A percentile compares a stretch with the other conserved stretches of the same genome.
phyloP scores from a whole-genome alignment of 1,284 basidiomycete species.

The Moniliophthora roreri region DNA sequence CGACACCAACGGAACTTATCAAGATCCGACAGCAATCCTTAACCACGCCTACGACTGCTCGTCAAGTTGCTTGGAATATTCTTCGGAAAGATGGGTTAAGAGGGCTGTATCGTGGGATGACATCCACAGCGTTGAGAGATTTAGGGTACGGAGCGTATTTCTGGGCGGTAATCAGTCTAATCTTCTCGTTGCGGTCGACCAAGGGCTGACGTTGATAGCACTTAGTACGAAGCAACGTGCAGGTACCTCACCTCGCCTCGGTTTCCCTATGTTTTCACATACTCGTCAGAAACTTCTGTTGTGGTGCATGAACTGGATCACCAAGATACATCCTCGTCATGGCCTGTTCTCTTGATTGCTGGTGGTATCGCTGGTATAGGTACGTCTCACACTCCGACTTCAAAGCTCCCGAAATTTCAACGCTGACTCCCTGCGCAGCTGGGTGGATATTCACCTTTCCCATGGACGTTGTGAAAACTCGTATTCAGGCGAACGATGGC shows the following conservation, averaged over 20 bases:
- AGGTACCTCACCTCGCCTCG: constrained; percentile 46
- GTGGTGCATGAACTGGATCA: constrained; percentile 47
- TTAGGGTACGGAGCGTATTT: constrained; percentile 85
- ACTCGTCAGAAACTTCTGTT: constrained; percentile 31
- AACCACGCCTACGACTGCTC: constrained; percentile 39
- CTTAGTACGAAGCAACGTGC: constrained; percentile 77
- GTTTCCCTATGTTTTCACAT: constrained; percentile 13
- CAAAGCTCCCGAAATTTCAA: background rate
- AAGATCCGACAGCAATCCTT: constrained; percentile 82
- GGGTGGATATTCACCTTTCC: constrained; percentile 81
- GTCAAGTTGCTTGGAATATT: constrained; percentile 54
- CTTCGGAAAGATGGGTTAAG: constrained; percentile 53
- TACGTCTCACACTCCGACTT: constrained; percentile 18
- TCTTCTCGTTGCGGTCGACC: constrained; percentile 14
- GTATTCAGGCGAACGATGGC: constrained; percentile 61
- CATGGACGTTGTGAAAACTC: constrained; percentile 85
- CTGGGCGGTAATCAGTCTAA: constrained; percentile 50
- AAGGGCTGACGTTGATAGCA: background rate
- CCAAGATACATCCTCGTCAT: constrained; percentile 45
- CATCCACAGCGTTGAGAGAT: constrained; percentile 73
- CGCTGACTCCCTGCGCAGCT: constrained; percentile 23
- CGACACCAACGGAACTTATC: constrained; percentile 81
- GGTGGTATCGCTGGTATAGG: constrained; percentile 77
- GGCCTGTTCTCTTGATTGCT: constrained; percentile 66
- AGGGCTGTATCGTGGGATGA: constrained; percentile 78